These are phyloP conservation scores for Scheffersomyces amazonensis DNA, from an alignment of 805 yeast species.

Conservation along the genomic window DNA sequence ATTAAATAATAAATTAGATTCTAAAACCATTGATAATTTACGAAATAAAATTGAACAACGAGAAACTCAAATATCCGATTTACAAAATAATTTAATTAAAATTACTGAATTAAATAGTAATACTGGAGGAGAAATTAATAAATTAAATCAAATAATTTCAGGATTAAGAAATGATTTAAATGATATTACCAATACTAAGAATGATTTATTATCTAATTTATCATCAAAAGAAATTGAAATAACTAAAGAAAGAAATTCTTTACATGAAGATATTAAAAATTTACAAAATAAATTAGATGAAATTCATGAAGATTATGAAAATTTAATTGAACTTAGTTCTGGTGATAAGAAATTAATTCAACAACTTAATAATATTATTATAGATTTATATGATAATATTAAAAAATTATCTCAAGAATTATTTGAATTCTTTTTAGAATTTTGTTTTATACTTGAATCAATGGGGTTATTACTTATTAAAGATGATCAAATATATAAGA, in stretches of 20 bases:
- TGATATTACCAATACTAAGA: constrained; percentile 42
- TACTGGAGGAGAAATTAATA: constrained; percentile 10
- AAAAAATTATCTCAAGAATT: constrained; percentile 13
- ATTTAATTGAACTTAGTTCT: constrained; percentile 39
- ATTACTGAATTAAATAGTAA: constrained; percentile 9
- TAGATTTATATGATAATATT: constrained; percentile 11
- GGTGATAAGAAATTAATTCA: constrained; percentile 15
- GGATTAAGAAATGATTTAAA: constrained; percentile 14
- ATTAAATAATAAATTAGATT: constrained; percentile 8
- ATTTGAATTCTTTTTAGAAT: constrained; percentile 36
- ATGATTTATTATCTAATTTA: constrained; percentile 66
- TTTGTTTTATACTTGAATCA: constrained; percentile 62
- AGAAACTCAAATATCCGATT: constrained; percentile 12
- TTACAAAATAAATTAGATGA: constrained; percentile 47
- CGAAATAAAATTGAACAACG: constrained; percentile 8
- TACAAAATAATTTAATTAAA: constrained; percentile 9
- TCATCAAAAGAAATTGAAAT: constrained; percentile 61
- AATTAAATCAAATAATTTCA: constrained; percentile 11
- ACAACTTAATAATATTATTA: constrained; percentile 20
- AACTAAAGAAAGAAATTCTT: constrained; percentile 47
- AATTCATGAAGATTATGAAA: constrained; percentile 38
- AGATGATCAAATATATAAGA: constrained; percentile 38
- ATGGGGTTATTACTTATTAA: constrained; percentile 70
- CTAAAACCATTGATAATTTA: constrained; percentile 10
- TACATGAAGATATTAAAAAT: constrained; percentile 49